Evolutionary conservation across 139 green algal genomes (phyloP).

Genomic region (Chlorella vulgaris): DNA sequence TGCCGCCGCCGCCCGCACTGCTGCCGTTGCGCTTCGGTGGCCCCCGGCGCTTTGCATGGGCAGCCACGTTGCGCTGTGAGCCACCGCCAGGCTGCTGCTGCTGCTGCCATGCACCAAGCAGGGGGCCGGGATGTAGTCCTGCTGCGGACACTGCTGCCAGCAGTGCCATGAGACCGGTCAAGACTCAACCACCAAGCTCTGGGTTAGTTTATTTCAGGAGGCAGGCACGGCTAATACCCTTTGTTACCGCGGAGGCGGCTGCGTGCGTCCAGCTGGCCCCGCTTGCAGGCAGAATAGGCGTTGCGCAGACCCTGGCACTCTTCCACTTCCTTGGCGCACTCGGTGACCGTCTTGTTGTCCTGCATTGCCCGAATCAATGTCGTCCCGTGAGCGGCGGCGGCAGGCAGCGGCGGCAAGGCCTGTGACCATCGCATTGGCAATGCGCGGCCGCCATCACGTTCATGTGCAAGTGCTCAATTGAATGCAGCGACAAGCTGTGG

Average conservation of each 20-base stretch:
- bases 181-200: background rate
- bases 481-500: background rate
- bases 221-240: slow-evolving; percentile 41
- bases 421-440: no score
- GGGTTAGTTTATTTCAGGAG: background rate
- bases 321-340: slow-evolving; percentile 59
- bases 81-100: background rate
- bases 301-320: slow-evolving; percentile 72
- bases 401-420: background rate
- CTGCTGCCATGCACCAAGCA: background rate
- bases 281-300: slow-evolving; percentile 71
- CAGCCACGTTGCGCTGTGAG: background rate
- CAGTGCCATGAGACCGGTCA: background rate
- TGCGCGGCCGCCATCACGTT: no score
- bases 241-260: slow-evolving; percentile 83
- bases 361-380: background rate
- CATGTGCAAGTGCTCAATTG: no score
- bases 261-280: slow-evolving; percentile 75
- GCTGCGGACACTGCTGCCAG: background rate
- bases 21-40: background rate
- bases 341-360: slow-evolving; percentile 54
- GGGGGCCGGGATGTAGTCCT: no score
- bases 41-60: background rate
- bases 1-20: background rate
- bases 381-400: background rate